These are phyloP conservation scores for Diaporthe citriasiana DNA, from an alignment of 2,329 filamentous ascomycete genomes.

Conservation along the genomic window DNA sequence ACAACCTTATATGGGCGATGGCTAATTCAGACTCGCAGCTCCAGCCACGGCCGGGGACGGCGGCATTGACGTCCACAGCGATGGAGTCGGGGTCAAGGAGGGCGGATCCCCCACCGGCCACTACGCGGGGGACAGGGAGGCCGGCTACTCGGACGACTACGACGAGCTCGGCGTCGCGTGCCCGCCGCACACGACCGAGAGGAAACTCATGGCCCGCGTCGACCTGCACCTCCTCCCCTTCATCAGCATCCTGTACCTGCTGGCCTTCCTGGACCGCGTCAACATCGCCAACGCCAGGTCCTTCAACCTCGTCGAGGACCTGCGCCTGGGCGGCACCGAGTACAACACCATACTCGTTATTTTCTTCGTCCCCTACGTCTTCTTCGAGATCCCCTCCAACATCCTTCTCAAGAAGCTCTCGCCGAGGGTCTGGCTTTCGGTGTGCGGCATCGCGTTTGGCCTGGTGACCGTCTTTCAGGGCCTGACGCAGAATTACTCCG, in stretches of 20 bases:
- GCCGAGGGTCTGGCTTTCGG: conserved; percentile 79
- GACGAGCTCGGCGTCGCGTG: conserved; percentile 55
- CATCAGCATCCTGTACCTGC: conserved; percentile 78
- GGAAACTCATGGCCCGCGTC: conserved; percentile 76
- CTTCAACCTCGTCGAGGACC: conserved; percentile 74
- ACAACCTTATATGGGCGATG: neutral
- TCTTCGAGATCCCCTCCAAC: conserved; percentile 81
- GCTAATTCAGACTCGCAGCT: neutral
- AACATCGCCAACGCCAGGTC: conserved; percentile 85
- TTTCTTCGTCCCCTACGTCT: conserved; percentile 84
- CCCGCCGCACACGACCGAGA: conserved; percentile 72
- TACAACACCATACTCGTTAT: conserved; percentile 85
- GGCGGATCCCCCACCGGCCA: conserved; percentile 23
- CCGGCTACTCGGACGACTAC: conserved; percentile 46
- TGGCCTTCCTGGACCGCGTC: conserved; percentile 80
- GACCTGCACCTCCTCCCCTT: conserved; percentile 81
- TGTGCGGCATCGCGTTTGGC: conserved; percentile 89
- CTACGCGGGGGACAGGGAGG: conserved; percentile 29
- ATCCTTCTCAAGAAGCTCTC: conserved; percentile 77
- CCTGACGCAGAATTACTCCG: conserved; percentile 81
- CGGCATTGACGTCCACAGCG: neutral
- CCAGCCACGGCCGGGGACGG: conserved; percentile 4
- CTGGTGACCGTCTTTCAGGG: conserved; percentile 83
- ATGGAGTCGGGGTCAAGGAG: conserved; percentile 21
- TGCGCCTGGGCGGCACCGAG: conserved; percentile 69